A percentile compares a stretch with the other conserved stretches of the same genome.
These are phyloP conservation scores for Emmonsia crescens DNA, from an alignment of 2,329 filamentous ascomycete species.

Conservation along the genomic window DNA sequence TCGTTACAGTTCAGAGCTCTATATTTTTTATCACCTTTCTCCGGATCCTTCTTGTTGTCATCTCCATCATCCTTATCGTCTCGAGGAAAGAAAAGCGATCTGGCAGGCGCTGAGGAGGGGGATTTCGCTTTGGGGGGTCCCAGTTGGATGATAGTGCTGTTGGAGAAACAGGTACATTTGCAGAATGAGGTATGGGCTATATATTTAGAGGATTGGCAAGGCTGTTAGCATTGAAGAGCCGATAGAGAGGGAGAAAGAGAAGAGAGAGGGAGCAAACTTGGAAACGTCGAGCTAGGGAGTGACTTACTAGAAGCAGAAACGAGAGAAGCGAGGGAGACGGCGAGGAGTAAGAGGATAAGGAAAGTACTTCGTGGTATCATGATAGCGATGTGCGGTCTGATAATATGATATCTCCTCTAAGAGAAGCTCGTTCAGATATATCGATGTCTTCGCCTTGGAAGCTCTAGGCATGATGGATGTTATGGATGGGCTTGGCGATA, in stretches of 20 bases:
- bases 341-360: constrained; percentile 19
- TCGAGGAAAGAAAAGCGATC: constrained; percentile 9
- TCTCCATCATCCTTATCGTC: constrained; percentile 11
- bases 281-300: not conserved
- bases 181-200: constrained; percentile 50
- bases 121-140: constrained; percentile 33
- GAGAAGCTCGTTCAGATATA: not conserved
- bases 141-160: constrained; percentile 57
- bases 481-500: not conserved
- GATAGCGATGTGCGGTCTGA: not conserved
- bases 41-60: constrained; percentile 9
- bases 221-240: not conserved
- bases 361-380: constrained; percentile 15
- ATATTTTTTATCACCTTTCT: constrained; percentile 26
- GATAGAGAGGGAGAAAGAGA: not conserved
- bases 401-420: not conserved
- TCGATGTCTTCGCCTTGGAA: not conserved
- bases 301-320: constrained; percentile 28
- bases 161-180: constrained; percentile 60
- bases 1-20: constrained; percentile 48
- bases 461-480: too few species aligned
- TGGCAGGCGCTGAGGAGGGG: constrained; percentile 5
- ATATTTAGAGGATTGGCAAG: not conserved
- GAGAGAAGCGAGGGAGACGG: constrained; percentile 21
- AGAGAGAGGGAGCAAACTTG: too few species aligned